These are phyloP conservation scores for Fragosphaeria purpurea DNA, from an alignment of 2,329 filamentous ascomycete species.

Conservation along the genomic window DNA sequence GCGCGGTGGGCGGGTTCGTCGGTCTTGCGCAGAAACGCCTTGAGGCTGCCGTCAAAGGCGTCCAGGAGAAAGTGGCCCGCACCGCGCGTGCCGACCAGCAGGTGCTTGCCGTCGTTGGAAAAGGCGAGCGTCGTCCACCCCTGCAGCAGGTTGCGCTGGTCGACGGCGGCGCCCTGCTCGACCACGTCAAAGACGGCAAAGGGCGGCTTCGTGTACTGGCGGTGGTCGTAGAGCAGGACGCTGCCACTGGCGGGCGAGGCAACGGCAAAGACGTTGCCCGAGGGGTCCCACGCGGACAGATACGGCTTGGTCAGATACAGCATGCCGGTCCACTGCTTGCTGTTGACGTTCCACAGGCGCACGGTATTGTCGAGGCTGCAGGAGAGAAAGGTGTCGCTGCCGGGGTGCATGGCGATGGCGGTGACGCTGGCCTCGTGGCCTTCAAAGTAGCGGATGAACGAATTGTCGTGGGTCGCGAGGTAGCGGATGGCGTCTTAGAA, in stretches of 20 bases:
- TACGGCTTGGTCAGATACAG: constrained; percentile 72
- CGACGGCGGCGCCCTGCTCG: constrained; percentile 38
- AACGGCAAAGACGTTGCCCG: constrained; percentile 82
- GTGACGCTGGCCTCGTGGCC: constrained; percentile 83
- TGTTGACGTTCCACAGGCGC: constrained; percentile 78
- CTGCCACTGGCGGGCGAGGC: constrained; percentile 70
- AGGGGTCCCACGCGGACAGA: constrained; percentile 83
- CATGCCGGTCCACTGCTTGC: constrained; percentile 68
- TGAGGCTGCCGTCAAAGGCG: constrained; percentile 74
- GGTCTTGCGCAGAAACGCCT: constrained; percentile 58
- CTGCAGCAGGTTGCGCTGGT: constrained; percentile 48
- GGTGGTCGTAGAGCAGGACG: constrained; percentile 82
- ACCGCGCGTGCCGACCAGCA: constrained; percentile 76
- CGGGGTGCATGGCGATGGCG: constrained; percentile 71
- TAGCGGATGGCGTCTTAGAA: constrained; percentile 66
- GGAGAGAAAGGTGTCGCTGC: constrained; percentile 83
- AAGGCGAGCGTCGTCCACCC: constrained; percentile 92
- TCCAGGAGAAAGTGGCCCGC: constrained; percentile 87
- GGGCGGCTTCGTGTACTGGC: constrained; percentile 86
- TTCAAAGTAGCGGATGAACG: constrained; percentile 91
- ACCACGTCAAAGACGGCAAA: constrained; percentile 78
- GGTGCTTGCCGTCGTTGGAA: constrained; percentile 84
- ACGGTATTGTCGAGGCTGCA: constrained; percentile 87
- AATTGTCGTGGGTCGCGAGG: constrained; percentile 88
- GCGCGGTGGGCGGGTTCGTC: constrained; percentile 43